Evolutionary conservation across 2,329 filamentous ascomycete species (phyloP).

Genomic region (Tolypocladium nubicola): DNA sequence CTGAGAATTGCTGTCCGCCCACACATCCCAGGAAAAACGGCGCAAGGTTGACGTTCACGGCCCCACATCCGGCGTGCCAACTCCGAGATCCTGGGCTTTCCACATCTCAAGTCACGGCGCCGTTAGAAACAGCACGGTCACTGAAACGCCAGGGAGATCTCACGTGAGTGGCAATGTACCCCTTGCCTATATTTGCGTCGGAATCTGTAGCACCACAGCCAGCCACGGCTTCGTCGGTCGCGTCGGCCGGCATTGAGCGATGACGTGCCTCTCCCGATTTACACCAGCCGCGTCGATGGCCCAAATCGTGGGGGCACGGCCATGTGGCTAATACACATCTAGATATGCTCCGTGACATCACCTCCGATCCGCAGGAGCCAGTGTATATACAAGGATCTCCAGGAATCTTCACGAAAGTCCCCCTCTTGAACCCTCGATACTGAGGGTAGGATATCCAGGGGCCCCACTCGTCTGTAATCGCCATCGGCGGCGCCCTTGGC

Average conservation of each 20-base stretch:
- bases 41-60: not conserved
- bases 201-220: not conserved
- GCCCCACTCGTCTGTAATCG: too few relatives aligned
- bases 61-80: not conserved
- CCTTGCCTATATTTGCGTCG: not conserved
- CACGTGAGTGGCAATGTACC: not conserved
- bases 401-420: too few relatives aligned
- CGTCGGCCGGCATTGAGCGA: not conserved
- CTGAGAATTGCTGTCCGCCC: not conserved
- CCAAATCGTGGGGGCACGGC: constrained; percentile 12
- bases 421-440: too few relatives aligned
- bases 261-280: constrained; percentile 12
- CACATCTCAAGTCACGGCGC: not conserved
- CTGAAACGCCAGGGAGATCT: not conserved
- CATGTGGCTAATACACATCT: not conserved
- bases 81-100: not conserved
- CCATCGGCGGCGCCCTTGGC: too few relatives aligned
- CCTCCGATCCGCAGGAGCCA: not conserved
- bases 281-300: constrained; percentile 15
- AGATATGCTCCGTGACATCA: not conserved
- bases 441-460: too few relatives aligned
- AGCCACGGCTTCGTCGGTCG: too few relatives aligned
- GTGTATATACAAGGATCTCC: too few relatives aligned
- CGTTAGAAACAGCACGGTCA: not conserved
- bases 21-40: not conserved